Percentiles rank a stretch among this genome's conserved stretches.
These are phyloP conservation scores for Murraya koenigii DNA, from an alignment of 345 rosid genomes.

Conservation along the genomic window DNA sequence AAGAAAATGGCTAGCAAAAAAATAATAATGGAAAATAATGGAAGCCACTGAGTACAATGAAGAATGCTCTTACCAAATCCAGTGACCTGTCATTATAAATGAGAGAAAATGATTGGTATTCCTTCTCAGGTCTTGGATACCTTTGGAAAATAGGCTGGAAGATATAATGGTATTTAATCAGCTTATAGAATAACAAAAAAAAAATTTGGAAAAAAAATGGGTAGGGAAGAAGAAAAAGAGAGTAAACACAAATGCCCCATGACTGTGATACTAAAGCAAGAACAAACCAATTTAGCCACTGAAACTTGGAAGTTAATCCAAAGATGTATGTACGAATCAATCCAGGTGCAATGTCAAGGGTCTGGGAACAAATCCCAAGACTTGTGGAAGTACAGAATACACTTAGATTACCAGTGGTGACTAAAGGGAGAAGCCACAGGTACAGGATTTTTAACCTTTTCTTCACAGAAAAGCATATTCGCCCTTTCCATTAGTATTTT, in stretches of 20 bases:
- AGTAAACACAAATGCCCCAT: neutral
- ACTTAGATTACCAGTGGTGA: neutral
- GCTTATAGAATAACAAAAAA: conserved; percentile 12
- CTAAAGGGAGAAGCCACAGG: neutral
- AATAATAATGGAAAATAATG: neutral
- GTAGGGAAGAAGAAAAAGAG: neutral
- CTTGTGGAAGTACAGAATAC: neutral
- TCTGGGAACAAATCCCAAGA: neutral
- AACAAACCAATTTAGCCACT: neutral
- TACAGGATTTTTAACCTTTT: neutral
- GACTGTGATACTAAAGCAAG: neutral
- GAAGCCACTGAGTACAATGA: conserved; percentile 9
- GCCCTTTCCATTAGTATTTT: neutral
- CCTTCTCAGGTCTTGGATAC: conserved; percentile 98
- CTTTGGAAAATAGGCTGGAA: conserved; percentile 96
- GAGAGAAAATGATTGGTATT: conserved; percentile 96
- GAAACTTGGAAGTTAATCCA: neutral
- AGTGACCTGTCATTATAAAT: conserved; percentile 91
- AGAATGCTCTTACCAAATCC: conserved; percentile 71
- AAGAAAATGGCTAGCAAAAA: neutral
- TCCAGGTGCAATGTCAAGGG: neutral
- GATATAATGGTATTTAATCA: conserved; percentile 26
- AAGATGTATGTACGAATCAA: neutral
- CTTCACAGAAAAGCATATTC: neutral
- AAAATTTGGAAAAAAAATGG: no score